phyloP scores from a whole-genome alignment of 1,139 yeast species.

The Pichia sp. region DNA sequence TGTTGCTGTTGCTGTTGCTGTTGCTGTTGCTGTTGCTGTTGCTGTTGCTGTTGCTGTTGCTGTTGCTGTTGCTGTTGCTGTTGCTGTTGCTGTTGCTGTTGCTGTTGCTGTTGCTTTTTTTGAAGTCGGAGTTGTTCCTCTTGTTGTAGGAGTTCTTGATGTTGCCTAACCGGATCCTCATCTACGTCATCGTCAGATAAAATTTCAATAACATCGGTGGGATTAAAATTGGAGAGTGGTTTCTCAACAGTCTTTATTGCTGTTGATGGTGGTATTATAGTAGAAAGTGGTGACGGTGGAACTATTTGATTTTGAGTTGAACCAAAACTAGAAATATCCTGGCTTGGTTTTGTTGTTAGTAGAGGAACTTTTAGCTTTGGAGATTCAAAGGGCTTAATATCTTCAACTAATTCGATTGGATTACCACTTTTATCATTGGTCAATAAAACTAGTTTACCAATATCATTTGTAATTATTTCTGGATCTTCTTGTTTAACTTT shows the following conservation, averaged over 20 bases:
- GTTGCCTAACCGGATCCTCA: background rate
- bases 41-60: no score
- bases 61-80: no score
- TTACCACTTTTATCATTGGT: slow-evolving; percentile 6
- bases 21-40: no score
- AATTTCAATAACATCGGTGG: slow-evolving; percentile 1
- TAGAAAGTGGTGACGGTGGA: background rate
- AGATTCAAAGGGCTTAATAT: background rate
- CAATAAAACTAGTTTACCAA: slow-evolving; percentile 7
- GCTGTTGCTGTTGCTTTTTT: no score
- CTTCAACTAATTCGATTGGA: background rate
- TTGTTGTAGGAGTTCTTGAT: no score
- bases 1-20: no score
- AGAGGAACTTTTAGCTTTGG: background rate
- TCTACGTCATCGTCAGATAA: background rate
- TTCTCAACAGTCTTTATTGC: background rate
- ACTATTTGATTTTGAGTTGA: background rate
- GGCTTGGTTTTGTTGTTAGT: background rate
- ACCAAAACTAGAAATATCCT: background rate
- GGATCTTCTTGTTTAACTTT: slow-evolving; percentile 12
- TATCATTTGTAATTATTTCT: slow-evolving; percentile 8
- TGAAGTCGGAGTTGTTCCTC: no score
- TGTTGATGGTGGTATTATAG: background rate
- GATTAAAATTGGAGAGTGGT: background rate
- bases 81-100: no score